Percentiles rank a stretch among this genome's conserved stretches.
Evolutionary conservation across 768 basidiomycete genomes (phyloP).

Genomic region (Strobilomyces echinocephalus): DNA sequence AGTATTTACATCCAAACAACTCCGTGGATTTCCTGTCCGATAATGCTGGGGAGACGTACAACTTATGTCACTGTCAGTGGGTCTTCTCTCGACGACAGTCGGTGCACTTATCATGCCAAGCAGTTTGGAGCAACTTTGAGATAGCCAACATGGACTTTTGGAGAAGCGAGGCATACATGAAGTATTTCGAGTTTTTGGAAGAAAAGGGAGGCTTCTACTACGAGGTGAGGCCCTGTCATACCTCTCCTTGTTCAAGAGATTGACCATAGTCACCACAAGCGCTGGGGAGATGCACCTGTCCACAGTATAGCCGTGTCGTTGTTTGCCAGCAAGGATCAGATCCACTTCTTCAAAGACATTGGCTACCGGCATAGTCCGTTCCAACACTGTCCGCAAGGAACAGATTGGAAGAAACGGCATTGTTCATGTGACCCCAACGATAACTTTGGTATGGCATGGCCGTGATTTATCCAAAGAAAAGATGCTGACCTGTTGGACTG

Average conservation of each 20-base stretch:
- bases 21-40: constrained; percentile 62
- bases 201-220: constrained; percentile 83
- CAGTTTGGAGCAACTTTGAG: constrained; percentile 94
- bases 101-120: background rate
- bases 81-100: background rate
- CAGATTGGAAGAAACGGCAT: constrained; percentile 68
- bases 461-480: background rate
- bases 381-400: constrained; percentile 85
- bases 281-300: constrained; percentile 94
- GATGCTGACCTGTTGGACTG: constrained; percentile 3
- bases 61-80: constrained; percentile 57
- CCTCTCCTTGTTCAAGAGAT: background rate
- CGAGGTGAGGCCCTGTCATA: constrained; percentile 43
- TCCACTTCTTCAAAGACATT: constrained; percentile 94
- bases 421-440: constrained; percentile 80
- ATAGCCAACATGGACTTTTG: constrained; percentile 83
- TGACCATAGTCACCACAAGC: constrained; percentile 35
- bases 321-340: constrained; percentile 81
- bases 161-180: constrained; percentile 75
- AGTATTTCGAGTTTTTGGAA: constrained; percentile 83
- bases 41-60: constrained; percentile 60
- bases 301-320: constrained; percentile 89
- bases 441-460: constrained; percentile 58
- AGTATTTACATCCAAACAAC: constrained; percentile 54
- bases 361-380: constrained; percentile 92